Percentiles rank a stretch among this genome's conserved stretches.
These are phyloP conservation scores for Fusarium succisae DNA, from an alignment of 2,329 filamentous ascomycete species.

Conservation along the genomic window DNA sequence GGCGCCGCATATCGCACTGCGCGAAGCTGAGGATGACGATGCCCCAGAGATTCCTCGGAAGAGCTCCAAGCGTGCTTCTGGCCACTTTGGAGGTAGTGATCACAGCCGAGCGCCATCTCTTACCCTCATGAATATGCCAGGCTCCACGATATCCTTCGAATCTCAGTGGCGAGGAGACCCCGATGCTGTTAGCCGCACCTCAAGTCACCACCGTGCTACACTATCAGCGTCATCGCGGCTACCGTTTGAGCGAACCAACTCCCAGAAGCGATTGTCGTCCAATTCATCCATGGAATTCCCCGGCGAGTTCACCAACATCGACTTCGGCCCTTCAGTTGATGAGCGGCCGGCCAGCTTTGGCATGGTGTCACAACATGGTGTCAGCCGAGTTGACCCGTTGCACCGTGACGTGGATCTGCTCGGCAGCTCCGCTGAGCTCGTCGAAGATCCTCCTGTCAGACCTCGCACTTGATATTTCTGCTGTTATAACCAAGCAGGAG, in stretches of 20 bases:
- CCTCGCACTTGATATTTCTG: conserved; percentile 34
- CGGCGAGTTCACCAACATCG: conserved; percentile 56
- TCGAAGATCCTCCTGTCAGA: conserved; percentile 52
- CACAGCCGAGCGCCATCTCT: conserved; percentile 49
- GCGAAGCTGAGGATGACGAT: conserved; percentile 46
- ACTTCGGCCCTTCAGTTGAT: conserved; percentile 50
- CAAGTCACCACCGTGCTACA: conserved; percentile 38
- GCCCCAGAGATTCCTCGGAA: conserved; percentile 73
- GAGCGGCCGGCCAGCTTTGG: conserved; percentile 65
- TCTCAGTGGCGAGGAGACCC: conserved; percentile 25
- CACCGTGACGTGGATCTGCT: conserved; percentile 56
- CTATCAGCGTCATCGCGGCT: conserved; percentile 48
- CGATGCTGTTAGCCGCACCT: conserved; percentile 34
- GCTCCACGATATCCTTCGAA: conserved; percentile 38
- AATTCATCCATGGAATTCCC: conserved; percentile 60
- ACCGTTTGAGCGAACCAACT: conserved; percentile 67
- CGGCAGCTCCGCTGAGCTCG: conserved; percentile 65
- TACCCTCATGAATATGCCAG: conserved; percentile 43
- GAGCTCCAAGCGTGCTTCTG: conserved; percentile 73
- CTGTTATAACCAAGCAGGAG: background rate
- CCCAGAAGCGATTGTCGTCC: conserved; percentile 61
- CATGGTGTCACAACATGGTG: conserved; percentile 66
- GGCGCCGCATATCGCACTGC: conserved; percentile 26
- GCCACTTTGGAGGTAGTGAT: conserved; percentile 38
- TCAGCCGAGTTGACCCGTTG: conserved; percentile 63